phyloP scores from a whole-genome alignment of 2,329 filamentous ascomycete species.

The Penicillium psychrosexuale region DNA sequence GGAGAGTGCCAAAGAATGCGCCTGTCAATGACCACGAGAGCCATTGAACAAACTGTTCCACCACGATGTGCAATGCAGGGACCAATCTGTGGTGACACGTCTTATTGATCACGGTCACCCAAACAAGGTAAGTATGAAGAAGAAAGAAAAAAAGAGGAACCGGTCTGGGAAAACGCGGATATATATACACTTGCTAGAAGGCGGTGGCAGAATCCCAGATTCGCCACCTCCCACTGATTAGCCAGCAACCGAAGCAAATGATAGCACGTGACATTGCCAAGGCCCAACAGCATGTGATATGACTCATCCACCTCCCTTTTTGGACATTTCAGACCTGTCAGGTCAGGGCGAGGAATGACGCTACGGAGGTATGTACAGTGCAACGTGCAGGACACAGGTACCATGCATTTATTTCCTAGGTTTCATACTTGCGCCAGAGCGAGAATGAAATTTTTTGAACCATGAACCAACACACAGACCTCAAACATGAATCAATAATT shows the following conservation, averaged over 20 bases:
- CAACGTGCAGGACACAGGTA: background rate
- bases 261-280: background rate
- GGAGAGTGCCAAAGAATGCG: conserved; percentile 41
- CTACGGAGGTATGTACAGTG: background rate
- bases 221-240: background rate
- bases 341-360: background rate
- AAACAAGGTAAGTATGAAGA: conserved; percentile 55
- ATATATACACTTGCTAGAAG: conserved; percentile 31
- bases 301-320: background rate
- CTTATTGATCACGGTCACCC: conserved; percentile 48
- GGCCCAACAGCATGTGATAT: background rate
- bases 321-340: background rate
- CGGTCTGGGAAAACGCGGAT: conserved; percentile 3
- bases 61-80: conserved; percentile 60
- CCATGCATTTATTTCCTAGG: background rate
- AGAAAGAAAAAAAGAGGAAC: conserved; percentile 40
- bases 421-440: background rate
- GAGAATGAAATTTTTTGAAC: background rate
- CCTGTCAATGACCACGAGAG: conserved; percentile 42
- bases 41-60: conserved; percentile 49
- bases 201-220: conserved; percentile 11
- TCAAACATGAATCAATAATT: conserved; percentile 18
- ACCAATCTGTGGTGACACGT: conserved; percentile 46
- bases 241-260: background rate
- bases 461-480: background rate